Conservation (phyloP, 192 early-diverging fungal species). For the Dissophora globulifera region DNA sequence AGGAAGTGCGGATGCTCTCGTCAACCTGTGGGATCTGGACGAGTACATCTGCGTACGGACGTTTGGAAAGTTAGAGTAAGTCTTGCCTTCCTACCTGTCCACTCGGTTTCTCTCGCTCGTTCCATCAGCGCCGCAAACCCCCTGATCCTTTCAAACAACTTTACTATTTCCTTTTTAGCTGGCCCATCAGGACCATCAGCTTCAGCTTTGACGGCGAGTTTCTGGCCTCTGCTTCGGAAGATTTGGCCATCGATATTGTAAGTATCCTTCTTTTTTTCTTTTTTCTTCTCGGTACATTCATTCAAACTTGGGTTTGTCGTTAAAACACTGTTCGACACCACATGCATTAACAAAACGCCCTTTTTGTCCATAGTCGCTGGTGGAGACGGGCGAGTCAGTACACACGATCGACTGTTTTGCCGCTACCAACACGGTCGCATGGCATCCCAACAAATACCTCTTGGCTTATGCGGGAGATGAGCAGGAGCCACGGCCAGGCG, state of each 20-base stretch:
- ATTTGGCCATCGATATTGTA: conserved; percentile 82
- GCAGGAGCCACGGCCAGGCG: conserved; percentile 32
- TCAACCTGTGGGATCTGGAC: conserved; percentile 81
- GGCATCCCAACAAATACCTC: conserved; percentile 81
- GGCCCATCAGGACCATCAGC: conserved; percentile 80
- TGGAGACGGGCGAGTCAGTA: conserved; percentile 76
- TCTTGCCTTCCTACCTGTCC: conserved; percentile 4
- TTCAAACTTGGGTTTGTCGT: too few species aligned
- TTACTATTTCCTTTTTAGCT: conserved; percentile 63
- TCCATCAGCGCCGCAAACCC: too few species aligned
- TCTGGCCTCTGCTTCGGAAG: conserved; percentile 81
- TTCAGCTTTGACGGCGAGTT: conserved; percentile 85
- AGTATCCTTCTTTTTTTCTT: conserved; percentile 32
- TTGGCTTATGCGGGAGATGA: conserved; percentile 86
- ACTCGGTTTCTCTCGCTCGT: neutral
- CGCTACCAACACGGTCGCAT: conserved; percentile 80
- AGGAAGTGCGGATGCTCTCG: conserved; percentile 80
- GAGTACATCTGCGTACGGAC: conserved; percentile 71
- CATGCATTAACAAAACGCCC: too few species aligned
- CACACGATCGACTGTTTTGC: conserved; percentile 74
- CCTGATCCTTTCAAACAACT: too few species aligned
- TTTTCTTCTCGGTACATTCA: neutral
- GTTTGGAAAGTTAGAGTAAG: conserved; percentile 74
- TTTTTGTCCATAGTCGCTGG: conserved; percentile 68
- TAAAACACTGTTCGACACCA: too few species aligned